Evolutionary conservation across 2,329 filamentous ascomycete species (phyloP).

Genomic region (Didymella glomerata): DNA sequence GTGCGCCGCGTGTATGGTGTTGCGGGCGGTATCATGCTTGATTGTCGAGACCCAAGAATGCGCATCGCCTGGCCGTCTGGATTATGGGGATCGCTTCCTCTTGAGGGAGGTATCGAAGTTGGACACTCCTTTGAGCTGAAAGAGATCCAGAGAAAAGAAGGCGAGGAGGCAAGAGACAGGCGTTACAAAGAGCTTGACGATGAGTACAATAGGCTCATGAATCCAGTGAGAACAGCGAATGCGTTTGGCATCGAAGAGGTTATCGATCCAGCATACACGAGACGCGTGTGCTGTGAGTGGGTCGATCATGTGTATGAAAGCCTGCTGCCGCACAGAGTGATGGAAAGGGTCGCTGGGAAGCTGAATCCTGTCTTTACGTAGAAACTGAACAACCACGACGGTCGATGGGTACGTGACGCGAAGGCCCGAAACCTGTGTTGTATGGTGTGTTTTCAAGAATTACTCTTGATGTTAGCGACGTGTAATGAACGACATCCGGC

Average conservation of each 20-base stretch:
- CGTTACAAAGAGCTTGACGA: conserved; percentile 66
- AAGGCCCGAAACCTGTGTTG: no score
- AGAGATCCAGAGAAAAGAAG: conserved; percentile 61
- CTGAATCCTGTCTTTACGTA: conserved; percentile 38
- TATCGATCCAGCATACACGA: conserved; percentile 68
- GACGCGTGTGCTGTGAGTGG: conserved; percentile 65
- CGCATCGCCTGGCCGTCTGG: conserved; percentile 71
- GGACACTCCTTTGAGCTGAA: conserved; percentile 68
- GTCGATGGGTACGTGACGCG: not conserved
- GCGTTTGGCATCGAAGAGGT: conserved; percentile 71
- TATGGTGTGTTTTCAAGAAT: no score
- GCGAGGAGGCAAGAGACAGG: conserved; percentile 57
- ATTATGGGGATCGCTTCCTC: conserved; percentile 68
- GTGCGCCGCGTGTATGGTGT: conserved; percentile 69
- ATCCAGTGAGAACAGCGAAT: conserved; percentile 70
- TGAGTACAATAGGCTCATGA: conserved; percentile 69
- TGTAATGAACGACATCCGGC: no score
- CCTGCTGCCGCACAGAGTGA: conserved; percentile 61
- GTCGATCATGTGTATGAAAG: conserved; percentile 63
- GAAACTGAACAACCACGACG: not conserved
- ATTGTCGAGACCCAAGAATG: conserved; percentile 67
- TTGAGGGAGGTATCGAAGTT: conserved; percentile 72
- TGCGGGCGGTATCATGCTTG: conserved; percentile 70
- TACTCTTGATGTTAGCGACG: no score
- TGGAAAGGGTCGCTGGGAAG: conserved; percentile 52